Base-by-base conservation (phyloP, 257 asterid species). In the Sherardia arvensis region DNA sequence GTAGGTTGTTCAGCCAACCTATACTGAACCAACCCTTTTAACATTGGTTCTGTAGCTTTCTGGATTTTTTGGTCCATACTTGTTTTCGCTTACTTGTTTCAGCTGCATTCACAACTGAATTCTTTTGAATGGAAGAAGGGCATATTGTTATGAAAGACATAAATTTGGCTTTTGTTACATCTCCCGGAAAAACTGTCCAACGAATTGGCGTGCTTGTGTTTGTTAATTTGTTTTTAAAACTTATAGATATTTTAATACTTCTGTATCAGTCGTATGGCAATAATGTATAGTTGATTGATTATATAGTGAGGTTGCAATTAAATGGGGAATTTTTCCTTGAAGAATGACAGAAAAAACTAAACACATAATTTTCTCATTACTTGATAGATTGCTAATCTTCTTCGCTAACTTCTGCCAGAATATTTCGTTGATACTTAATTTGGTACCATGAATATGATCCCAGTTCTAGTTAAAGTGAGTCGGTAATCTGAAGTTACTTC, bases 61-160 rank as follows among this genome's bases (percentile, higher is more conserved):
- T 54, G 59, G 5, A 2, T 26, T 12, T 54, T 54, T 53, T 11
- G 8, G 57, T 51, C 55, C 4, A 3, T 8, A 53, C n/a, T 2
- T 25, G 27, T 54, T 25, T 23, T 54, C 25, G 33, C 33, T 54
- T 54, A 23, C 12, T 23, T 6, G n/a, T n/a, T 54, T 54, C 20
- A 25, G 18, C 18, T 62, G 25, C 30, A 18, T 63, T 45, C 56
- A 62, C 18, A 18, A 27, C 33, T 47, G 40, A 32, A 8, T 5
- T 21, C 34, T 27, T 27, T 62, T 63, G n/a, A 63, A 45, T 63
- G 25, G 32, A 63, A 26, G 66, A 47, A 22, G 23, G 34, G 28
- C 30, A 7, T 26, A 32, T 20, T 17, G 8, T 60, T 43, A 26
- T 43, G 27, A 34, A 43, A 45, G 7, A 0, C 56, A 18, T 32